Evolutionary conservation across 495 filamentous ascomycete species (phyloP).

Genomic region (Aspergillus funiculosus): DNA sequence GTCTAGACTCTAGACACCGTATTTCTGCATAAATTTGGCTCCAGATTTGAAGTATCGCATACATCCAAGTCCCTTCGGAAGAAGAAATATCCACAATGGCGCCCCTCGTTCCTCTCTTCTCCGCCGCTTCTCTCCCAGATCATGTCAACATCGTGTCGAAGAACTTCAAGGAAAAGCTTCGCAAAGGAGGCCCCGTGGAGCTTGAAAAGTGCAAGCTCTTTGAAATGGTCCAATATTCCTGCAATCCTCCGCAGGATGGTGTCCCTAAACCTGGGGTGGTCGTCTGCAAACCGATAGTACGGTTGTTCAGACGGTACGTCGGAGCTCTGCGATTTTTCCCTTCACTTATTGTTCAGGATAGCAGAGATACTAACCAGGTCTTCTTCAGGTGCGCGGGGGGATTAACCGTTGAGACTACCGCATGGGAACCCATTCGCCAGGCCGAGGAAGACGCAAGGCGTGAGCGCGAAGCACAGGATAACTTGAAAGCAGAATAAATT

Average conservation of each 20-base stretch:
- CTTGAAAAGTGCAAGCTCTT: constrained; percentile 65
- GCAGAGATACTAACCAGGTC: background rate
- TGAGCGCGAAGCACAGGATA: constrained; percentile 12
- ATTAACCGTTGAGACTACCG: constrained; percentile 77
- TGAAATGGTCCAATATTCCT: constrained; percentile 79
- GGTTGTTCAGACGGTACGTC: constrained; percentile 73
- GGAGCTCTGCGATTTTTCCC: constrained; percentile 6
- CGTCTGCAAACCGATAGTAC: constrained; percentile 66
- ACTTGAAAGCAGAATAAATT: constrained; percentile 4
- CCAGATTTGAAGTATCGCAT: too few species aligned
- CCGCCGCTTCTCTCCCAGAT: constrained; percentile 33
- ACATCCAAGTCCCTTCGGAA: background rate
- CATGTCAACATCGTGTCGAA: constrained; percentile 37
- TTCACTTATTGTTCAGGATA: background rate
- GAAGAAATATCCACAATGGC: constrained; percentile 28
- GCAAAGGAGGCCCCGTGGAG: constrained; percentile 45
- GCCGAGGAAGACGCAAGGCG: constrained; percentile 28
- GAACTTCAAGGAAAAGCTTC: constrained; percentile 42
- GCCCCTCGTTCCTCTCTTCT: constrained; percentile 39
- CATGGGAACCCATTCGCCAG: constrained; percentile 54
- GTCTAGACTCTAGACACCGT: too few species aligned
- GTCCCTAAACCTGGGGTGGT: constrained; percentile 52
- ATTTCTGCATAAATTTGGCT: too few species aligned
- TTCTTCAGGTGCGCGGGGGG: constrained; percentile 61
- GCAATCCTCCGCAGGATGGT: constrained; percentile 53